Base-by-base conservation (phyloP, 176 grass and related monocot species). In the Neostapfia colusana region DNA sequence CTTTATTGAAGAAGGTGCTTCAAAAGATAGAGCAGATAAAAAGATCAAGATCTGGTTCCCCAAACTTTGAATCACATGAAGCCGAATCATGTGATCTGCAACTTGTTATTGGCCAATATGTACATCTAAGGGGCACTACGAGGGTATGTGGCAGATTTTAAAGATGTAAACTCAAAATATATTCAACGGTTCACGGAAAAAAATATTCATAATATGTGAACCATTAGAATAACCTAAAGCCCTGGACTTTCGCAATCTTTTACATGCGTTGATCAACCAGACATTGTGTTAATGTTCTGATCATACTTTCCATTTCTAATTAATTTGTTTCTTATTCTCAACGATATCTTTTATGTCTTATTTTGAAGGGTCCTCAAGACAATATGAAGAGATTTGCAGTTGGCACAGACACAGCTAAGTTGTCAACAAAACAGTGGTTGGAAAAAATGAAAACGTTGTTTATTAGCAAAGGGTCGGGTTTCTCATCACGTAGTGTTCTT, bases 1-100 rank as follows among this genome's bases (percentile, higher is more conserved):
- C 87, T 21, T 81, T 88, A 48, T 60, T 98, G 23, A 98, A 90
- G 50, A 98, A 88, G 79, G 70, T 98, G 54, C 89, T 98, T 67
- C 82, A 83, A n/a, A 98, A 98, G 44, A 92, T 98, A 79, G 95
- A 98, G 24, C 82, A 89, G 38, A 98, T 98, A 55, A 98, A 98
- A 75, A 89, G 88, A 41, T 88, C 95, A 39, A 82, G 95, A 79
- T 89, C 91, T 69, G 95, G 91, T 69, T 73, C 76, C 40, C 91
- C 95, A 60, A 98, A 94, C 73, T 98, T 98, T 57, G 84, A 92
- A 39, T 92, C 89, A 7, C 89, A 93, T 82, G 86, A 90, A 57
- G 68, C 56, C 44, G 95, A 93, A 77, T 86, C 95, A 23, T 64
- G 72, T 59, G 95, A 98, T 72, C 42, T 98, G 24, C 95, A 98